Percentiles rank a stretch among this genome's conserved stretches.
Conservation (phyloP, 805 yeast species). For the Isabelozyma heimii region DNA sequence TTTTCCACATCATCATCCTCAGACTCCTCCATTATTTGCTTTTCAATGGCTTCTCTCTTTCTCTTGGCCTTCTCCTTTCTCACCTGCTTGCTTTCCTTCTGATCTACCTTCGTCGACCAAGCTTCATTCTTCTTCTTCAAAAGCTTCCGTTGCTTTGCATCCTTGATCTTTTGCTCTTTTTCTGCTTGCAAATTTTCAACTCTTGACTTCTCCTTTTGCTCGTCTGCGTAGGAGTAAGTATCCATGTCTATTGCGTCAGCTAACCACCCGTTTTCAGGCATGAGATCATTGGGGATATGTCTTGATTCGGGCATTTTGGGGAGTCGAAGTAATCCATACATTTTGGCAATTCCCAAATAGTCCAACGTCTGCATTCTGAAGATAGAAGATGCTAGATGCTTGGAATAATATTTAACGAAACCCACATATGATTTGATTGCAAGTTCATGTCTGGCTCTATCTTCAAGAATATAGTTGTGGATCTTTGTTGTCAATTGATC, state of each 20-base stretch:
- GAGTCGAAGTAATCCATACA: slow-evolving; percentile 77
- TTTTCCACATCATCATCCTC: slow-evolving; percentile 48
- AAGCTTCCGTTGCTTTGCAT: slow-evolving; percentile 43
- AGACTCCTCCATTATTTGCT: slow-evolving; percentile 43
- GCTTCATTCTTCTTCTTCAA: slow-evolving; percentile 56
- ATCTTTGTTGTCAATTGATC: slow-evolving; percentile 20
- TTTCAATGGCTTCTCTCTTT: slow-evolving; percentile 66
- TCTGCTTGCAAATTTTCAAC: slow-evolving; percentile 53
- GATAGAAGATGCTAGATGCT: slow-evolving; percentile 85
- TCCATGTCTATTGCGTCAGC: slow-evolving; percentile 63
- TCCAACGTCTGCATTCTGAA: slow-evolving; percentile 74
- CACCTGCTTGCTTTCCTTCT: slow-evolving; percentile 57
- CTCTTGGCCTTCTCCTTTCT: slow-evolving; percentile 69
- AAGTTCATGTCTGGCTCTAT: slow-evolving; percentile 77
- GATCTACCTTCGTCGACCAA: slow-evolving; percentile 73
- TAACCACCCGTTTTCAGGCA: slow-evolving; percentile 78
- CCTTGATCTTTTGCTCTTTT: slow-evolving; percentile 31
- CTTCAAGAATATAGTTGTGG: slow-evolving; percentile 60
- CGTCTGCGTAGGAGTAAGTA: slow-evolving; percentile 60
- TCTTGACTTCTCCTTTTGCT: slow-evolving; percentile 61
- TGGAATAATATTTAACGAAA: slow-evolving; percentile 77
- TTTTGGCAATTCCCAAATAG: slow-evolving; percentile 64
- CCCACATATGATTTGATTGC: slow-evolving; percentile 82
- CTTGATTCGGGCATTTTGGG: slow-evolving; percentile 94
- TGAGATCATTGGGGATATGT: slow-evolving; percentile 41